A percentile compares a stretch with the other conserved stretches of the same genome.
phyloP scores from a whole-genome alignment of 73 alveolate genomes.

The Symbiodinium natans region DNA sequence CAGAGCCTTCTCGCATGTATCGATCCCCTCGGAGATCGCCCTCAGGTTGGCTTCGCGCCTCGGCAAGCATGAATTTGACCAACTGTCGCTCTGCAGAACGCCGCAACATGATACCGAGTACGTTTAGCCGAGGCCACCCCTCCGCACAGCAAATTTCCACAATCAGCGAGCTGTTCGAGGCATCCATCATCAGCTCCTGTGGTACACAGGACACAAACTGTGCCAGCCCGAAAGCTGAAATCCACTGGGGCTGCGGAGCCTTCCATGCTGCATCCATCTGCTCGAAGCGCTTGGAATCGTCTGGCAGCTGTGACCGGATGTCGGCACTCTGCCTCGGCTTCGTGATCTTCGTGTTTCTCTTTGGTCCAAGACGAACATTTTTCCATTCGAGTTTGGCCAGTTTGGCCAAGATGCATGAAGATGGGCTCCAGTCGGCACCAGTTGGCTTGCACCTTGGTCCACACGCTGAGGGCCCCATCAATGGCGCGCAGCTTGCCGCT shows the following conservation, averaged over 20 bases:
- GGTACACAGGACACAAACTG: neutral
- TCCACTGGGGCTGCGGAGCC: conserved; percentile 98
- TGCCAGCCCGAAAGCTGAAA: neutral
- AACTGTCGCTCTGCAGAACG: neutral
- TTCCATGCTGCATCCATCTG: conserved; percentile 99
- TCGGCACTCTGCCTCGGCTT: conserved; percentile 97
- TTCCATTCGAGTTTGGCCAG: too few relatives aligned
- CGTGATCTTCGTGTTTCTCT: too few relatives aligned
- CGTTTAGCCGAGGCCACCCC: conserved; percentile 95
- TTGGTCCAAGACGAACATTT: too few relatives aligned
- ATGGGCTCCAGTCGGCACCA: conserved; percentile 99
- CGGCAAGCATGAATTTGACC: neutral
- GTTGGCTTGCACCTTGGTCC: conserved; percentile 99
- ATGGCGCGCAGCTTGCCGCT: conserved; percentile 98
- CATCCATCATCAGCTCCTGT: conserved; percentile 89
- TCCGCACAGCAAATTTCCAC: conserved; percentile 96
- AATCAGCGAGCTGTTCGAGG: conserved; percentile 85
- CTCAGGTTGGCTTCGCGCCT: conserved; percentile 92
- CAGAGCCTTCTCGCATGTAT: conserved; percentile 99
- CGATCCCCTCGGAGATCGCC: conserved; percentile 98
- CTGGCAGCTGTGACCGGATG: conserved; percentile 99
- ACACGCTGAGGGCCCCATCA: conserved; percentile 99
- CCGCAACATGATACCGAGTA: neutral
- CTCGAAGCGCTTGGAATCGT: conserved; percentile 99
- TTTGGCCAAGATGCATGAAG: conserved; percentile 96